phyloP scores from a whole-genome alignment of 768 basidiomycete species.

The Lactarius indigo region DNA sequence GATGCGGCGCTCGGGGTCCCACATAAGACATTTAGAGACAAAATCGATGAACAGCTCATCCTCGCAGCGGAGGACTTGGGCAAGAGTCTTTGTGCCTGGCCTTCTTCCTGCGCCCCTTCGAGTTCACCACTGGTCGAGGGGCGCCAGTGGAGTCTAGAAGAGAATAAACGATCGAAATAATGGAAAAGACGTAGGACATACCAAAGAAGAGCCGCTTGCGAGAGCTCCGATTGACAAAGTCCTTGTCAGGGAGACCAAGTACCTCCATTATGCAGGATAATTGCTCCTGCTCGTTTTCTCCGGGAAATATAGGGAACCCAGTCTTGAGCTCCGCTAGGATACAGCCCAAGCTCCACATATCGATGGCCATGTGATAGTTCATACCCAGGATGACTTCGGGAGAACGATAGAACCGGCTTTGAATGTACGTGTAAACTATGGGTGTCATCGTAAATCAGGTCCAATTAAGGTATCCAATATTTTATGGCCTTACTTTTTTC shows the following conservation, averaged over 20 bases:
- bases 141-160: constrained; percentile 83
- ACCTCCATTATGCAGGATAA: constrained; percentile 99
- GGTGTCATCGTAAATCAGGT: constrained; percentile 8
- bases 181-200: constrained; percentile 35
- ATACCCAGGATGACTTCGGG: constrained; percentile 98
- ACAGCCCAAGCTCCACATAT: constrained; percentile 99
- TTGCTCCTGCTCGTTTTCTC: constrained; percentile 98
- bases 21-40: constrained; percentile 92
- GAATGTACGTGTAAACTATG: constrained; percentile 97
- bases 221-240: constrained; percentile 90
- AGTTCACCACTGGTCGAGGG: constrained; percentile 91
- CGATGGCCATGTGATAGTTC: constrained; percentile 99
- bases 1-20: constrained; percentile 95
- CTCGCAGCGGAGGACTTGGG: constrained; percentile 85
- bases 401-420: constrained; percentile 99
- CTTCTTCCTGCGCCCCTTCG: constrained; percentile 90
- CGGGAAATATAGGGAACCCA: constrained; percentile 97
- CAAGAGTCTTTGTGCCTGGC: constrained; percentile 86
- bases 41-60: constrained; percentile 98
- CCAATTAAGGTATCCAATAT: not conserved
- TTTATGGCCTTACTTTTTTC: constrained; percentile 79
- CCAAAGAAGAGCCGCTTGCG: constrained; percentile 96
- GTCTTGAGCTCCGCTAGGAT: constrained; percentile 97
- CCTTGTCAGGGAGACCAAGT: constrained; percentile 91
- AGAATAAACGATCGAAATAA: not conserved